Evolutionary conservation across 768 basidiomycete genomes (phyloP), one percentile per base, ranked within the genome.

Genomic region (Podaxis mareebaensis): DNA sequence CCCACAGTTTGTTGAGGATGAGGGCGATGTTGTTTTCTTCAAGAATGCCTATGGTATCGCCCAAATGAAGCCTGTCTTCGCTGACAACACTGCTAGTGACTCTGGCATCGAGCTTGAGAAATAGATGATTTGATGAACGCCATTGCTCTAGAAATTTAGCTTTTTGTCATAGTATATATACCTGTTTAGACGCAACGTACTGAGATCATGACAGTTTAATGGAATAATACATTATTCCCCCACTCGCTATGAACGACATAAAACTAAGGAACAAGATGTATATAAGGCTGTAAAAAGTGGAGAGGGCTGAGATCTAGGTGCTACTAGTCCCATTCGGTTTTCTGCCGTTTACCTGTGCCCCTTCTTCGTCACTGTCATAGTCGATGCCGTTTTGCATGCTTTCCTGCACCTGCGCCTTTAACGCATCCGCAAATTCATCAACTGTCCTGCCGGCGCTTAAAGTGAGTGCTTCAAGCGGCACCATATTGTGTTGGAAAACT

Each of bases 11-110:
- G 91, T 99, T 53, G 96, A 98, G 76, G 95, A 99, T 72, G 90
- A 93, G 68, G 95, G 94, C 44, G 87, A 92, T 68, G 86, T 97
- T 65, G 73, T 95, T 64, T 95, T 96, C 80, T 96, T 88, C 85
- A 94, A 94, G 84, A 92, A 98, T 69, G 86, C 90, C 3, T 68
- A 78, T 44, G 96, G 96, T 64, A 75, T 95, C 46, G 92, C 94
- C 53, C 77, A 88, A 65, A 79, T 83, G 69, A 84, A 86, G 66
- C 87, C 90, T 7, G 82, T 87, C 49, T 86, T 90, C 68, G 69
- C 75, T n/a, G 89, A 92, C 64, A 77, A 75, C 58, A 80, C 76
- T n/a, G 80, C 79, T 22, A 82, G 79, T 64, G 84, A 85, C 66
- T 85, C 84, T 26, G 84, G 84, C 51, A 72, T 85, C 53, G 84